These are phyloP conservation scores for Mortierella sp. DNA, from an alignment of 371 early-diverging fungal species.

Conservation along the genomic window DNA sequence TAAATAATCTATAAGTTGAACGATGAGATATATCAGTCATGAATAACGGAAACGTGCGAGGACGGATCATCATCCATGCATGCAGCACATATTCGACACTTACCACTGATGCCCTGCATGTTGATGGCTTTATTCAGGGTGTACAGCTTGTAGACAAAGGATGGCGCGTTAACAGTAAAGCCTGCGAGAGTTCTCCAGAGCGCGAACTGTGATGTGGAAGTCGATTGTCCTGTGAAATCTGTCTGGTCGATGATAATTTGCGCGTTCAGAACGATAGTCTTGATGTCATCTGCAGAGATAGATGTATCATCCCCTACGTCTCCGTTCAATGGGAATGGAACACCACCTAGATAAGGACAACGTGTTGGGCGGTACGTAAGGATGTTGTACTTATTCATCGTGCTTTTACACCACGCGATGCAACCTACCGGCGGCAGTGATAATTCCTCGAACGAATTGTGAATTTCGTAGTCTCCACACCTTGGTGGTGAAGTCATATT, in stretches of 20 bases:
- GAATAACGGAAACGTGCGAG: not conserved
- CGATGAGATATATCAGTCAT: not conserved
- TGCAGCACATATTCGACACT: not conserved
- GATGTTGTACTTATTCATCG: not conserved
- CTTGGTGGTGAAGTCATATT: slow-evolving; percentile 11
- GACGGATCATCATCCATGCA: not conserved
- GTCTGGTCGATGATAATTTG: slow-evolving; percentile 41
- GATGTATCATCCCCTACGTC: not conserved
- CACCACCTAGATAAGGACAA: slow-evolving; percentile 14
- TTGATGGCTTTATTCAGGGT: slow-evolving; percentile 23
- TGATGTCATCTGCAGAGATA: slow-evolving; percentile 5
- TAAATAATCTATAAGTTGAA: slow-evolving; percentile 12
- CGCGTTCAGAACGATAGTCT: slow-evolving; percentile 21
- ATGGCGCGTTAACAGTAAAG: not conserved
- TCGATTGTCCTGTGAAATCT: slow-evolving; percentile 1
- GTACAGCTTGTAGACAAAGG: slow-evolving; percentile 4
- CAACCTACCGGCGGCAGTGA: slow-evolving; percentile 36
- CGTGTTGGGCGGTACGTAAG: not conserved
- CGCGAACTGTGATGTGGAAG: not conserved
- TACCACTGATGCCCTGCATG: slow-evolving; percentile 13
- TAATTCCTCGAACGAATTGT: slow-evolving; percentile 21
- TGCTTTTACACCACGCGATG: not conserved
- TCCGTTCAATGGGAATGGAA: slow-evolving; percentile 27
- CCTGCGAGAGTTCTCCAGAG: slow-evolving; percentile 26
- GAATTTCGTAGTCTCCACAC: slow-evolving; percentile 23